A percentile compares a stretch with the other conserved stretches of the same genome.
phyloP scores from a whole-genome alignment of 345 rosid genomes.

The Salix suchowensis region DNA sequence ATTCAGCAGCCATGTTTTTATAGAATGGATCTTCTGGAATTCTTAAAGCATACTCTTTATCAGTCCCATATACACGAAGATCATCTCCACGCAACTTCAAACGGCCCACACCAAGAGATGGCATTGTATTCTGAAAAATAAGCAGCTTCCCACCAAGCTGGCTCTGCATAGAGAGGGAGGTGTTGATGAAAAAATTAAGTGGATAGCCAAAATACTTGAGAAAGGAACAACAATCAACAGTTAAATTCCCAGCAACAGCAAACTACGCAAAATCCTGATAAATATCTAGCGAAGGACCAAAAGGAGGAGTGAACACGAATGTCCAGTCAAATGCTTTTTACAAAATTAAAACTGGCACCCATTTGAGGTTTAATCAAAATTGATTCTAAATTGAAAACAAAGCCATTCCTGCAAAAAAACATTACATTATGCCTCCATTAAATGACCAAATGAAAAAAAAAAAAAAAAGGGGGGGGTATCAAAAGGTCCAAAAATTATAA shows the following conservation, averaged over 20 bases:
- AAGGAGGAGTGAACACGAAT: neutral
- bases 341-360: neutral
- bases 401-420: neutral
- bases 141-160: conserved; percentile 94
- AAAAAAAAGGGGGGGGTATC: neutral
- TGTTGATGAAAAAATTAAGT: conserved; percentile 1
- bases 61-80: conserved; percentile 90
- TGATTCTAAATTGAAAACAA: no score
- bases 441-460: neutral
- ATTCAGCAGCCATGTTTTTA: conserved; percentile 99
- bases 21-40: conserved; percentile 89
- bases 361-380: neutral
- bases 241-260: neutral
- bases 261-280: neutral
- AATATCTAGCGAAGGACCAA: neutral
- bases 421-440: neutral
- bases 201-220: conserved; percentile 8
- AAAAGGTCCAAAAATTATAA: neutral
- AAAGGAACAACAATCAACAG: neutral
- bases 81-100: conserved; percentile 96
- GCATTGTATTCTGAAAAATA: conserved; percentile 85
- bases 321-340: neutral
- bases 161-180: conserved; percentile 39
- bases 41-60: conserved; percentile 78
- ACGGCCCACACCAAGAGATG: conserved; percentile 93